Conservation (phyloP, 768 basidiomycete genomes). For the Stropharia rugosoannulata region DNA sequence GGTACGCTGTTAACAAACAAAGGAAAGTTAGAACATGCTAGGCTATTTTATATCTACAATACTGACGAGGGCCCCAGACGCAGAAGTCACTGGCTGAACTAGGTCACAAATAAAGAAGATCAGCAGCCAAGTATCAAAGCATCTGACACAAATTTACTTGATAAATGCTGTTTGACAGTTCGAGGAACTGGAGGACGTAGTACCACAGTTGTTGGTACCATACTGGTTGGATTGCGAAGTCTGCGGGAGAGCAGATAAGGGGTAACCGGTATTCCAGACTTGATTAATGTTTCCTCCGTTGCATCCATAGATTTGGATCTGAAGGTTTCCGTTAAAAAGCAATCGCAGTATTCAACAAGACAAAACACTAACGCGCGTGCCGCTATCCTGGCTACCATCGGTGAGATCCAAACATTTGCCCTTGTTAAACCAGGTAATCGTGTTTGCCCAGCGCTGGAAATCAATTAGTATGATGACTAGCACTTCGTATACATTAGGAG, state of each 20-base stretch:
- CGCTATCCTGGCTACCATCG: constrained; percentile 36
- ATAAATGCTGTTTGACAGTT: constrained; percentile 71
- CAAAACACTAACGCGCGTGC: constrained; percentile 36
- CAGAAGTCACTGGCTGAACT: constrained; percentile 70
- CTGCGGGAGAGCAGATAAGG: constrained; percentile 37
- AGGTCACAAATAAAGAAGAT: constrained; percentile 2
- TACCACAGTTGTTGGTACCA: constrained; percentile 70
- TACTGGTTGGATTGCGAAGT: constrained; percentile 59
- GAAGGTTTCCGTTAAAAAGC: neutral
- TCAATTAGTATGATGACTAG: neutral
- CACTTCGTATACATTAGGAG: neutral
- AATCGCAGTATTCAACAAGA: neutral
- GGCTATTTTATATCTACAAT: too few relatives aligned
- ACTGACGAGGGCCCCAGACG: constrained; percentile 59
- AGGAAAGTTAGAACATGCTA: neutral
- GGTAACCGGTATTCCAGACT: constrained; percentile 53
- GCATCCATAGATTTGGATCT: constrained; percentile 51
- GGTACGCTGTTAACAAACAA: constrained; percentile 21
- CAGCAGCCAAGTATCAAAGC: neutral
- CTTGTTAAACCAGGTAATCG: constrained; percentile 45
- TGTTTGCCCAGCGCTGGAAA: constrained; percentile 30
- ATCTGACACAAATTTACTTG: constrained; percentile 44
- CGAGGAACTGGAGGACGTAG: constrained; percentile 52
- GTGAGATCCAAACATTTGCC: constrained; percentile 52
- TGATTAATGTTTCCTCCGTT: constrained; percentile 43